phyloP scores from a whole-genome alignment of 176 grass and related monocot species.

The Aegilops sharonensis region DNA sequence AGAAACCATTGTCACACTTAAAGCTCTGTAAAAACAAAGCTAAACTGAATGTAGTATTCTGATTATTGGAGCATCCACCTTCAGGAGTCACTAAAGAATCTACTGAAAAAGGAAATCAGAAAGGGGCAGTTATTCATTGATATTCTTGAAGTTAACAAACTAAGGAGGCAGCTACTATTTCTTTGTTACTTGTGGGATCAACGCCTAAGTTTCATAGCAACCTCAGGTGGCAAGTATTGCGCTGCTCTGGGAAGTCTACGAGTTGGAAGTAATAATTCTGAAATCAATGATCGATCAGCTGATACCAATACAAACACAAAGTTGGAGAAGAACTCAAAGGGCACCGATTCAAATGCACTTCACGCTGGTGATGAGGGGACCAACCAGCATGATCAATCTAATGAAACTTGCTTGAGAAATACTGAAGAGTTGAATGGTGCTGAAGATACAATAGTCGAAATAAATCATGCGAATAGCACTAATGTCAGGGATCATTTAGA shows the following conservation, averaged over 20 bases:
- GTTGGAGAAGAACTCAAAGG: constrained; percentile 34
- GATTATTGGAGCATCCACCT: constrained; percentile 37
- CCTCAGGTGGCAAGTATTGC: constrained; percentile 52
- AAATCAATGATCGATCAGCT: constrained; percentile 33
- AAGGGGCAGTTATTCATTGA: constrained; percentile 64
- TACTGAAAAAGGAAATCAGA: constrained; percentile 63
- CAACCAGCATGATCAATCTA: constrained; percentile 28
- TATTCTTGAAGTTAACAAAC: constrained; percentile 94
- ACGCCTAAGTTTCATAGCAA: constrained; percentile 60
- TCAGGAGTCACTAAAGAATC: constrained; percentile 69
- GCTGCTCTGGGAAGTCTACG: constrained; percentile 43
- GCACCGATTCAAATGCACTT: constrained; percentile 36
- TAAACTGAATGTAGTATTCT: constrained; percentile 19
- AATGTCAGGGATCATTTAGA: constrained; percentile 42
- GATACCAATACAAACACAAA: constrained; percentile 32
- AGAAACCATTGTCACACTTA: not conserved
- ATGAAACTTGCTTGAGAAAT: constrained; percentile 29
- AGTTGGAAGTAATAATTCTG: constrained; percentile 48
- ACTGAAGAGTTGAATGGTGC: constrained; percentile 18
- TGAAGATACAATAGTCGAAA: constrained; percentile 31
- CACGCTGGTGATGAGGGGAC: constrained; percentile 23
- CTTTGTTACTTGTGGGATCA: constrained; percentile 95
- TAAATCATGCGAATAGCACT: constrained; percentile 37
- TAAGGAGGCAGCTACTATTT: constrained; percentile 72
- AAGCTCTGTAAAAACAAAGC: constrained; percentile 10